Evolutionary conservation across 192 early-diverging fungal species (phyloP), one percentile per base, ranked within the genome.

Genomic region (Podila clonocystis): DNA sequence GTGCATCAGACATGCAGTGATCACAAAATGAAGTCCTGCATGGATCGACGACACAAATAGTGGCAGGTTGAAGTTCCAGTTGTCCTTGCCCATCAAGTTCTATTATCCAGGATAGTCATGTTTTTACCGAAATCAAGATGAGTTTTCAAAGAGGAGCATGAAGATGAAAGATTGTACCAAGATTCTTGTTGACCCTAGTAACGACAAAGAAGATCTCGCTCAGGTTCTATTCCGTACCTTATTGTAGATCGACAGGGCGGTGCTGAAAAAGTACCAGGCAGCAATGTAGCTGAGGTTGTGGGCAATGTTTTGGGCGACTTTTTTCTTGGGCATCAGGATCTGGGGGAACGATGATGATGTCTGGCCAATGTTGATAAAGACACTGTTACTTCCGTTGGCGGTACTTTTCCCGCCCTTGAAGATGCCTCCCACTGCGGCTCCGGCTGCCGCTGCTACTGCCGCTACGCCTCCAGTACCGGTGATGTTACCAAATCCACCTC

Each of bases 21-120:
- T 85, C 50, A 89, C 45, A 74, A 88, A 91, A 67, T 96, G 95
- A 29, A 95, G 72, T 5, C 85, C 80, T 58, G 90, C 87, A 82
- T 96, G 95, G 55, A 93, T 85, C n/a, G 90, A 87, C 20, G 93
- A 93, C 48, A 92, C 90, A 72, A 96, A 91, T 20, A 95, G 70
- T 24, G 95, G 95, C 67, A 91, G 89, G 45, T 85, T 84, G 83
- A 95, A 94, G 83, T 95, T 89, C 77, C 90, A 88, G 45, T 87
- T 84, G 60, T 92, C 89, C 62, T 86, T 83, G 48, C 93, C 90
- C 86, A 96, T 93, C 24, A 96, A 75, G 78, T 91, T 91, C 68
- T 70, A 70, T 38, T 26, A 58, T 36, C 7, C 12, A 33, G 9
- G 20, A 49, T 9, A 58, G 52, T 2, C 29, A n/a, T 29, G 49